Evolutionary conservation across 306 rosid species (phyloP).

Genomic region (Dryas octopetala): DNA sequence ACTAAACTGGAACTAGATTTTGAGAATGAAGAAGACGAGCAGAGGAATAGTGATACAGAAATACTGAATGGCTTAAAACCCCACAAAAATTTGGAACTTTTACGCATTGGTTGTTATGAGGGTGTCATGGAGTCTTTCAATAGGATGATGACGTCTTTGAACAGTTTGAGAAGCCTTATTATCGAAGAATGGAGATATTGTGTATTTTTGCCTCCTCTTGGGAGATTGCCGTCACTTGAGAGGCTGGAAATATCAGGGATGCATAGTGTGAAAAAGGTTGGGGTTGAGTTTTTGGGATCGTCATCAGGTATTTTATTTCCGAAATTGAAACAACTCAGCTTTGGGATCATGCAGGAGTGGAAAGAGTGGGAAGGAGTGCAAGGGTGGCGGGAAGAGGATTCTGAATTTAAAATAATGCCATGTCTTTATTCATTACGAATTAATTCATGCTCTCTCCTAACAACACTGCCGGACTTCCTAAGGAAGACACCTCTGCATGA

Average conservation of each 20-base stretch:
- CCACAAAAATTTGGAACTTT: no score
- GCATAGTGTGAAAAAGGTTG: not conserved
- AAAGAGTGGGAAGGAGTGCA: not conserved
- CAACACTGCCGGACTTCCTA: conserved; percentile 16
- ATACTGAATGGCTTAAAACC: no score
- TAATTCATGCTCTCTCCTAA: rapidly evolving
- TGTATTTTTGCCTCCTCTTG: not conserved
- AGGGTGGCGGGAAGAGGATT: not conserved
- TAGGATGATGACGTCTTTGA: not conserved
- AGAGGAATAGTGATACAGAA: not conserved
- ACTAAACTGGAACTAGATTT: not conserved
- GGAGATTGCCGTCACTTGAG: not conserved
- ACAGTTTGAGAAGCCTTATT: rapidly evolving
- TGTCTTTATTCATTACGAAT: not conserved
- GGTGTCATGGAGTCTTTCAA: no score
- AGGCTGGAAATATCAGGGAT: rapidly evolving
- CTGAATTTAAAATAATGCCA: not conserved
- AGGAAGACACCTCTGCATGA: conserved; percentile 6
- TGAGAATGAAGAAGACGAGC: no score
- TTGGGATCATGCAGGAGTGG: rapidly evolving
- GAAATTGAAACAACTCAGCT: not conserved
- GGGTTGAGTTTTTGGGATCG: conserved; percentile 4
- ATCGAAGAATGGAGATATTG: rapidly evolving
- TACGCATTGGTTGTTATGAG: no score
- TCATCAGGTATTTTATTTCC: not conserved